Evolutionary conservation across 192 early-diverging fungal genomes (phyloP), one percentile per base, ranked within the genome.

Genomic region (Diversispora eburnea): DNA sequence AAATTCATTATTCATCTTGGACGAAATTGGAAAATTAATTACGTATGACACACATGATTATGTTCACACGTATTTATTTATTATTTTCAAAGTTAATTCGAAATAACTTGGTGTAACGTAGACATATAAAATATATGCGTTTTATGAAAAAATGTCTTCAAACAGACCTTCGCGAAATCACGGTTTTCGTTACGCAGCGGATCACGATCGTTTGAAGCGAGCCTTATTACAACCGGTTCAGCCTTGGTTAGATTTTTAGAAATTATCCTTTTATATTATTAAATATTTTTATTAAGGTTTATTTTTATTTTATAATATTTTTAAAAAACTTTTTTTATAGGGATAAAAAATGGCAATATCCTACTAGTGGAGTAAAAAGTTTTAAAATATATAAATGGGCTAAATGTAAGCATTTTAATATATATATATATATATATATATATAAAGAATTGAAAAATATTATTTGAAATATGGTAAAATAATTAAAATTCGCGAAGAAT

Each of bases 191-290:
- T 72, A 72, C 25, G 51, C 70, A 67, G 81, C 78, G 55, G 81
- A 82, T 33, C 78, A 82, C 46, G 81, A 82, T 55, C 62, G 81
- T 20, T 76, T 82, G 13, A 82, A 82, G 55, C 74, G 81, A 5
- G 78, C 81, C 7, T 78, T 82, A 7, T 75, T 82, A 3, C 81
- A 79, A 74, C 81, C 81, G 12, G 81, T 82, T 46, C 81, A 82
- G 65, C 75, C 78, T 63, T 82, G 81, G 81, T 79, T 10, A 10
- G 51, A 33, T 33, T 33, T 33, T 33, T 33, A 33, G 25, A 33
- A 33, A 1, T 33, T 33, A 33, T 2, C 25, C 25, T 2, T 33
- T 33, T 33, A 33, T 33, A 33, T 33, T 33, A 33, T 33, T 17
- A 54, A 51, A 12, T 10, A 17, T 9, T 54, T 54, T 54, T 54